Evolutionary conservation across 2,329 filamentous ascomycete genomes (phyloP).

Genomic region (Camillea tinctor): DNA sequence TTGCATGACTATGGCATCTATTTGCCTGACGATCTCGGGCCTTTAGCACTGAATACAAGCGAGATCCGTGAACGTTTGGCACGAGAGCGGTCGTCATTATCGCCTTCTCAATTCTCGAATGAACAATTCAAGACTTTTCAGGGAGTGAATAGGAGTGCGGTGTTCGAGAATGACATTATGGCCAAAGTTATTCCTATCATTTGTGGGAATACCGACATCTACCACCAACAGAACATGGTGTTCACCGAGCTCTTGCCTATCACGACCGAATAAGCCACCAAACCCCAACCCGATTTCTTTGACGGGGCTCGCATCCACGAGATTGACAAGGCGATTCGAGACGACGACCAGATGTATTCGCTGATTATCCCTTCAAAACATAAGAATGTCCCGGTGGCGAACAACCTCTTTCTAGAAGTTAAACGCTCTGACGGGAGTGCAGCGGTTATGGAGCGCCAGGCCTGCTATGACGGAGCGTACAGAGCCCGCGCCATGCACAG

Average conservation of each 20-base stretch:
- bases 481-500: constrained; percentile 33
- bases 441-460: constrained; percentile 27
- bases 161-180: not conserved
- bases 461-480: constrained; percentile 32
- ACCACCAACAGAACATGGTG: not conserved
- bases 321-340: constrained; percentile 1
- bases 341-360: constrained; percentile 6
- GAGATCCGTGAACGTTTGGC: constrained; percentile 2
- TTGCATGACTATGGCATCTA: constrained; percentile 26
- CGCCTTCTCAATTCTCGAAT: constrained; percentile 14
- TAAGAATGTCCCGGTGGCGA: constrained; percentile 10
- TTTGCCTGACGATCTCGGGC: too few species aligned
- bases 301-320: constrained; percentile 1
- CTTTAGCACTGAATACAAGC: too few species aligned
- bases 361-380: constrained; percentile 21
- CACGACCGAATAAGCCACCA: not conserved
- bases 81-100: constrained; percentile 14
- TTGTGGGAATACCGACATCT: not conserved
- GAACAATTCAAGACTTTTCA: constrained; percentile 20
- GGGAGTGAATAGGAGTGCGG: constrained; percentile 1
- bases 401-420: constrained; percentile 16
- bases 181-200: not conserved
- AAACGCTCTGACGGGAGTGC: constrained; percentile 22
- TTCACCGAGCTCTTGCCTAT: not conserved
- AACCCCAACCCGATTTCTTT: not conserved